These are phyloP conservation scores for Arctium minus DNA, from an alignment of 129 eudicot genomes.

Conservation along the genomic window DNA sequence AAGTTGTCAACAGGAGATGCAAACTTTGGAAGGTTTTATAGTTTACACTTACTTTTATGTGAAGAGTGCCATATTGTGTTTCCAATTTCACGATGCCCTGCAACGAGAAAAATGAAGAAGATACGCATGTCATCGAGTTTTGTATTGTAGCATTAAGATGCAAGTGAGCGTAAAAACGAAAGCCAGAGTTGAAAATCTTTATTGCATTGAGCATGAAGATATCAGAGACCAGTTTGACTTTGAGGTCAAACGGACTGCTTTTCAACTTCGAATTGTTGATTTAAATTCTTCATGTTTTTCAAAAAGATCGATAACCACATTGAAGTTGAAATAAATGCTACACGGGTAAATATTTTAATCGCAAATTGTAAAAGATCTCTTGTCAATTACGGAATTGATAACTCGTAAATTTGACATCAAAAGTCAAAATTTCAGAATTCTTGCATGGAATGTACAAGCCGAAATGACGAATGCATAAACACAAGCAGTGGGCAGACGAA, in stretches of 20 bases:
- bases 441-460: conserved; percentile 1
- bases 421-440: neutral
- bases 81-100: conserved; percentile 89
- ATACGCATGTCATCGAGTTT: neutral
- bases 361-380: neutral
- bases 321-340: neutral
- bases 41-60: conserved; percentile 59
- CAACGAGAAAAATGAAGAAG: conserved; percentile 20
- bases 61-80: conserved; percentile 71
- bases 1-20: neutral
- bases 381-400: neutral
- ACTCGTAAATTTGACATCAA: neutral
- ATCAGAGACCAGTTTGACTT: neutral
- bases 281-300: neutral
- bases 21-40: conserved; percentile 2
- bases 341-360: neutral
- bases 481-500: neutral
- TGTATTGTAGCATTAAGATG: neutral
- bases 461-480: neutral
- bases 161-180: neutral
- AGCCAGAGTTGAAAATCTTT: neutral
- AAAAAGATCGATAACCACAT: neutral
- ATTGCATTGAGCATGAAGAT: neutral
- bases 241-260: neutral
- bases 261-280: neutral